Percentiles rank a stretch among this genome's conserved stretches.
Conservation (phyloP, 441 rosid genomes). For the Bruguiera hainesii region DNA sequence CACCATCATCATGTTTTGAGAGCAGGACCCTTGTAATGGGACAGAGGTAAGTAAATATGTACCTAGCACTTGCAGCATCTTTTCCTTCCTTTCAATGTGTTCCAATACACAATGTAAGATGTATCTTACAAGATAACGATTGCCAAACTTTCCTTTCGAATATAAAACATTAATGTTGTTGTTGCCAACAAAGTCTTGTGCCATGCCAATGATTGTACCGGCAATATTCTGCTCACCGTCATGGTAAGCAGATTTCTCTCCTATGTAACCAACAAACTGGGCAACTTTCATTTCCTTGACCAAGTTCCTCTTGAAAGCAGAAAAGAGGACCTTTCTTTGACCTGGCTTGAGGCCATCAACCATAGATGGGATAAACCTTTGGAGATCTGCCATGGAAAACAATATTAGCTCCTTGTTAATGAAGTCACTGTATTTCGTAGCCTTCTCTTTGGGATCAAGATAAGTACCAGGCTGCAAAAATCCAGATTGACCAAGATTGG, state of each 20-base stretch:
- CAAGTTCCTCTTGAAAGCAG: slow-evolving; percentile 80
- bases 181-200: slow-evolving; percentile 94
- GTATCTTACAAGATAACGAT: slow-evolving; percentile 55
- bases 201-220: slow-evolving; percentile 83
- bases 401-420: slow-evolving; percentile 93
- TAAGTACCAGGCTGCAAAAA: slow-evolving; percentile 83
- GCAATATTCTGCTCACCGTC: slow-evolving; percentile 95
- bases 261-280: slow-evolving; percentile 83
- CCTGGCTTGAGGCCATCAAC: slow-evolving; percentile 96
- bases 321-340: slow-evolving; percentile 89
- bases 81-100: slow-evolving; percentile 73
- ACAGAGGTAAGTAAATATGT: slow-evolving; percentile 68
- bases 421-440: slow-evolving; percentile 80
- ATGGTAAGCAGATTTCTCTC: slow-evolving; percentile 91
- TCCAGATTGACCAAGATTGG: neutral
- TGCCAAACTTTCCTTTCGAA: slow-evolving; percentile 86
- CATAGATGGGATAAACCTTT: slow-evolving; percentile 95
- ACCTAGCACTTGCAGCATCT: slow-evolving; percentile 93
- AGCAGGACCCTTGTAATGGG: slow-evolving; percentile 72
- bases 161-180: slow-evolving; percentile 84
- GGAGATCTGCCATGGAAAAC: slow-evolving; percentile 95
- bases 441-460: slow-evolving; percentile 70
- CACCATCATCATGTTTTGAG: slow-evolving; percentile 82
- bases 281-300: slow-evolving; percentile 71
- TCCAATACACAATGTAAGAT: neutral